Percentiles rank a stretch among this genome's conserved stretches.
Evolutionary conservation across 176 grass and related monocot genomes (phyloP).

Genomic region (Eleusine indica): DNA sequence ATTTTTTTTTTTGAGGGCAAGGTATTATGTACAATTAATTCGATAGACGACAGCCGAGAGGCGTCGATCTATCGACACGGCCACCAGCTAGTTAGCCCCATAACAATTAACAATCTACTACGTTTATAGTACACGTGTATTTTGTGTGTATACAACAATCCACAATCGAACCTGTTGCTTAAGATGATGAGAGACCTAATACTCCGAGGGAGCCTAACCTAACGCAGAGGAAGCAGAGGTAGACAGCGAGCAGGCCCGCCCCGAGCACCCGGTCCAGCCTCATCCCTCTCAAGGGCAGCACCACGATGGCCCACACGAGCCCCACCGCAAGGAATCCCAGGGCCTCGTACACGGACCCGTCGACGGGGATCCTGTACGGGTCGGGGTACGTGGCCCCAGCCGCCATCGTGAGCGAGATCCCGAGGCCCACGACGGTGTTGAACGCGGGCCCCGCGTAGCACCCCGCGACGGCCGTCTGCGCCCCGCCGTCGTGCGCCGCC

Average conservation of each 20-base stretch:
- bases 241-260: slow-evolving; percentile 55
- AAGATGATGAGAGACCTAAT: neutral
- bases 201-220: slow-evolving; percentile 35
- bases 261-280: slow-evolving; percentile 60
- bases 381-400: slow-evolving; percentile 42
- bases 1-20: too few species aligned
- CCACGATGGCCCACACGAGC: slow-evolving; percentile 59
- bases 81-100: too few species aligned
- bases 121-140: too few species aligned
- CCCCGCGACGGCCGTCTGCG: slow-evolving; percentile 61
- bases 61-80: too few species aligned
- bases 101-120: too few species aligned
- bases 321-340: slow-evolving; percentile 62
- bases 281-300: slow-evolving; percentile 66
- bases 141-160: neutral
- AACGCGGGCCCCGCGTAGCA: slow-evolving; percentile 79
- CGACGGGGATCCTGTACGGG: slow-evolving; percentile 47
- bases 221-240: slow-evolving; percentile 56
- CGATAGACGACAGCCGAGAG: too few species aligned
- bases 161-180: neutral
- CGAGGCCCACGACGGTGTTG: slow-evolving; percentile 71
- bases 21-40: too few species aligned
- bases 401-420: slow-evolving; percentile 59
- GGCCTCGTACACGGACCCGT: slow-evolving; percentile 46
- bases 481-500: slow-evolving; percentile 49